Conservation (phyloP, 2,329 filamentous ascomycete genomes). For the Calonectria ilicicola region DNA sequence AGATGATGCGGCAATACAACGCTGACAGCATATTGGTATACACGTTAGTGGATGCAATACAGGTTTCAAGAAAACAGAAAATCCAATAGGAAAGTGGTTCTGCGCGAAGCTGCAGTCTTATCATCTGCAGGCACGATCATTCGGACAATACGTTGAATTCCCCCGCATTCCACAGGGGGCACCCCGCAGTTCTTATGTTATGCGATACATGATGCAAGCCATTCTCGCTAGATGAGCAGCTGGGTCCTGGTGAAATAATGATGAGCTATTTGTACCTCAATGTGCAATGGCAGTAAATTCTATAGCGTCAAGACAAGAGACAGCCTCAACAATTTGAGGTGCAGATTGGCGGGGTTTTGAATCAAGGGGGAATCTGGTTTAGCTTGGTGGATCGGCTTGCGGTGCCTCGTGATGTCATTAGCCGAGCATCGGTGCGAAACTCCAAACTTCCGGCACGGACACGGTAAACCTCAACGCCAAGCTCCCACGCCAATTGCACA, state of each 20-base stretch:
- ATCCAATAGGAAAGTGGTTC: no score
- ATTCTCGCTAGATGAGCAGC: neutral
- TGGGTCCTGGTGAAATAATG: neutral
- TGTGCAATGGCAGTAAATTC: neutral
- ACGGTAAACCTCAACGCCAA: neutral
- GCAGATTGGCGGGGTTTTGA: conserved; percentile 6
- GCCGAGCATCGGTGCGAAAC: conserved; percentile 1
- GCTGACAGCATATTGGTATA: neutral
- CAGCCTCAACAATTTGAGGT: neutral
- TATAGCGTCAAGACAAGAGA: neutral
- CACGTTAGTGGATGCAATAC: neutral
- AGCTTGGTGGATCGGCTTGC: conserved; percentile 13
- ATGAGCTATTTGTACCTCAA: neutral
- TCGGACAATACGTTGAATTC: neutral
- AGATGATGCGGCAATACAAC: neutral
- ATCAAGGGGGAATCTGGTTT: conserved; percentile 12
- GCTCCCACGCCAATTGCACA: conserved; percentile 25
- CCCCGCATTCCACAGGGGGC: neutral
- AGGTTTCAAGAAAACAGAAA: neutral
- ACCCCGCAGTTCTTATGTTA: neutral
- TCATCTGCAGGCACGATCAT: neutral
- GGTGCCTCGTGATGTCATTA: conserved; percentile 41
- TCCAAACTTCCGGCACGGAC: conserved; percentile 9
- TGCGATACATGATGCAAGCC: neutral
- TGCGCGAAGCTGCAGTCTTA: neutral